Evolutionary conservation across 2,329 filamentous ascomycete genomes (phyloP).

Genomic region (Penicillium frequentans): DNA sequence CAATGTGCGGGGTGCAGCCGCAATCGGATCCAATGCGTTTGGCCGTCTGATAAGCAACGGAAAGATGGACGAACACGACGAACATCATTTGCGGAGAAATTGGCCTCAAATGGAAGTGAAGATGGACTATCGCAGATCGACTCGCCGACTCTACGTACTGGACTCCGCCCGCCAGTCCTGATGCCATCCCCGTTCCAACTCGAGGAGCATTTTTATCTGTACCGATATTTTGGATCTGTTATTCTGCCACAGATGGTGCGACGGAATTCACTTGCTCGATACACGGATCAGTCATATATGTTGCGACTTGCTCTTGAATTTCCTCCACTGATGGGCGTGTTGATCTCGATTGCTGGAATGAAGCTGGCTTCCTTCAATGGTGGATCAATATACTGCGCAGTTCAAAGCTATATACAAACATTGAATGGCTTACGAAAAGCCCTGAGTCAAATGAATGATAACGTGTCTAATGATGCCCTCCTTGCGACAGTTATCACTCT

Average conservation of each 20-base stretch:
- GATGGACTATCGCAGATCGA: not conserved
- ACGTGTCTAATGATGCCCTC: conserved; percentile 9
- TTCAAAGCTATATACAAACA: conserved; percentile 12
- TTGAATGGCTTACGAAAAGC: conserved; percentile 2
- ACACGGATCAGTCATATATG: conserved; percentile 13
- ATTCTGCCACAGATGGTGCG: conserved; percentile 13
- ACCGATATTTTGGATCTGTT: conserved; percentile 10
- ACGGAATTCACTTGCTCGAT: conserved; percentile 5
- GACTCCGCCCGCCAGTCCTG: not conserved
- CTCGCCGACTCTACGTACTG: not conserved
- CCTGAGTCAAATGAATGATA: not conserved
- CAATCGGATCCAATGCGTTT: conserved; percentile 8
- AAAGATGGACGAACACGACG: not conserved
- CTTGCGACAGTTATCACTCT: conserved; percentile 14
- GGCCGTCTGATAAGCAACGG: not conserved
- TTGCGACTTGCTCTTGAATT: conserved; percentile 15
- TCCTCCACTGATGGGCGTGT: conserved; percentile 15
- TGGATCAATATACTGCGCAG: conserved; percentile 1
- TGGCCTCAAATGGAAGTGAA: not conserved
- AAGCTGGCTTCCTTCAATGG: not conserved
- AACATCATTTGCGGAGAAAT: not conserved
- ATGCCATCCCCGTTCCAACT: conserved; percentile 15
- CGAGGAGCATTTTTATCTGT: conserved; percentile 11
- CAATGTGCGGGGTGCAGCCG: conserved; percentile 13
- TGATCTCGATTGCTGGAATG: conserved; percentile 17